phyloP scores from a whole-genome alignment of 768 basidiomycete species.

The Termitomyces sp. region DNA sequence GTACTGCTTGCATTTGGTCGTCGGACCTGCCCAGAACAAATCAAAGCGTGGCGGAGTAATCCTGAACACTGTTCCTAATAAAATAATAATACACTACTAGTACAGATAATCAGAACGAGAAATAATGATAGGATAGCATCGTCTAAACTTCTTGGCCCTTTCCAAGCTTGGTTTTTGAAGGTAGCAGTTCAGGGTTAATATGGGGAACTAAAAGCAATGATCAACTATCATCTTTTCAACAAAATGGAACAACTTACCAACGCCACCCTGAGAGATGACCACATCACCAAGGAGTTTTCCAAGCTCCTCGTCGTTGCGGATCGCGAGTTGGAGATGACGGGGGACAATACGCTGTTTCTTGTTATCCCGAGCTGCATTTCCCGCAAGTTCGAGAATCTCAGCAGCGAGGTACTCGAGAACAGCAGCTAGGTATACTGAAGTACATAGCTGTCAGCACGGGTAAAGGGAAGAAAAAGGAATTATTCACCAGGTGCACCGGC shows the following conservation, averaged over 20 bases:
- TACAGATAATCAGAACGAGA: slow-evolving; percentile 8
- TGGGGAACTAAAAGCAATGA: slow-evolving; percentile 22
- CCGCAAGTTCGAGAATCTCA: slow-evolving; percentile 83
- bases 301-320: slow-evolving; percentile 80
- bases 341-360: slow-evolving; percentile 88
- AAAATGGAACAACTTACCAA: slow-evolving; percentile 32
- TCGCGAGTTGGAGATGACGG: slow-evolving; percentile 81
- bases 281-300: slow-evolving; percentile 83
- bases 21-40: no score
- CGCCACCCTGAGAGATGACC: slow-evolving; percentile 90
- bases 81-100: slow-evolving; percentile 15
- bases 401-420: slow-evolving; percentile 83
- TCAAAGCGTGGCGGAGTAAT: no score
- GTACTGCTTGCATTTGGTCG: no score
- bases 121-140: not conserved
- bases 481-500: slow-evolving; percentile 65
- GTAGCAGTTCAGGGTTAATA: slow-evolving; percentile 36
- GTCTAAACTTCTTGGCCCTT: slow-evolving; percentile 25
- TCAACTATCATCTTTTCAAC: not conserved
- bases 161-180: slow-evolving; percentile 34
- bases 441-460: not conserved
- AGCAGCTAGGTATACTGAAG: slow-evolving; percentile 74
- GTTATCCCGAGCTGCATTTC: slow-evolving; percentile 69
- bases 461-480: not conserved
- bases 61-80: not conserved